phyloP scores from a whole-genome alignment of 768 basidiomycete genomes.

The Xerocomellus chrysenteron region DNA sequence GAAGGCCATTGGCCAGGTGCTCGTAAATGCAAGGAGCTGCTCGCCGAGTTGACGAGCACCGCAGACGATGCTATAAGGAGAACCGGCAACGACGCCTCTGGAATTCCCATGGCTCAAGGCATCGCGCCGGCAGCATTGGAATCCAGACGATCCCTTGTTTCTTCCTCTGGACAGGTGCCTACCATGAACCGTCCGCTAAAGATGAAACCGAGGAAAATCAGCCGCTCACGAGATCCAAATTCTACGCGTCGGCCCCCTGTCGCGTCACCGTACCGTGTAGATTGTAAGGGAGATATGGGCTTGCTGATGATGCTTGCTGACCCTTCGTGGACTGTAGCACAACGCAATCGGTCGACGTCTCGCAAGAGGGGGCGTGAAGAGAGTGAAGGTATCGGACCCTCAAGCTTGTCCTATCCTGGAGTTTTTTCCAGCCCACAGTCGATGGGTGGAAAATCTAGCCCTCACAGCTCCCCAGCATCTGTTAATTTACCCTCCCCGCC shows the following conservation, averaged over 20 bases:
- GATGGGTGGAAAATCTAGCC: conserved; percentile 47
- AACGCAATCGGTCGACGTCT: conserved; percentile 73
- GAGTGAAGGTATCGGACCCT: conserved; percentile 49
- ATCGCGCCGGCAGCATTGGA: conserved; percentile 42
- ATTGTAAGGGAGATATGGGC: conserved; percentile 43
- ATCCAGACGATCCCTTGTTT: conserved; percentile 54
- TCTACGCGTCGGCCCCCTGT: conserved; percentile 54
- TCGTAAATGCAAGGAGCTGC: conserved; percentile 80
- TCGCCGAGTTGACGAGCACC: conserved; percentile 66
- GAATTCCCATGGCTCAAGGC: conserved; percentile 25
- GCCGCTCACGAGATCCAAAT: conserved; percentile 58
- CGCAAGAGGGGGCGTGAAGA: conserved; percentile 74
- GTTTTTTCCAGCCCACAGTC: conserved; percentile 56
- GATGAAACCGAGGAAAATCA: conserved; percentile 51
- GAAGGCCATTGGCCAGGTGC: conserved; percentile 89
- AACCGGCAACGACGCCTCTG: conserved; percentile 17
- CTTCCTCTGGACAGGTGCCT: conserved; percentile 41
- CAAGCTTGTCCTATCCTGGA: conserved; percentile 45
- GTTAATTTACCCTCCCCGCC: conserved; percentile 70
- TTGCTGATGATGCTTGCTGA: conserved; percentile 15
- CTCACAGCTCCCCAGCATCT: conserved; percentile 76
- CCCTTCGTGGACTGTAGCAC: conserved; percentile 38
- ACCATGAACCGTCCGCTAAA: conserved; percentile 50
- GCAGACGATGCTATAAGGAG: conserved; percentile 63
- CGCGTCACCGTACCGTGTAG: conserved; percentile 64